Conservation (phyloP, 2,329 filamentous ascomycete genomes). For the Fusarium dimerum region DNA sequence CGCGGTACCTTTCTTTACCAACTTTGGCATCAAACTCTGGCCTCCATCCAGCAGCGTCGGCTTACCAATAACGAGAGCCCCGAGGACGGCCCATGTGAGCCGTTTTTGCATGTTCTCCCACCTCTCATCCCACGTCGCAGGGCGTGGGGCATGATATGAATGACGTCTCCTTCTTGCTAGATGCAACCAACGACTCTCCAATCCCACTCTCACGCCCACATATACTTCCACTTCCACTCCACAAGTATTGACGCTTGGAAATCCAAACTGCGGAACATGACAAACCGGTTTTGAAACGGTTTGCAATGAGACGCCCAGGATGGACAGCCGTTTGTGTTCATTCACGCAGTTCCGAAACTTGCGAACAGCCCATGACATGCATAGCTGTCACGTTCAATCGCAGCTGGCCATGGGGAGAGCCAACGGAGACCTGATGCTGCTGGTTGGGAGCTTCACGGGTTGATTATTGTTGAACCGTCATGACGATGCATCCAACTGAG, state of each 20-base stretch:
- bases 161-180: neutral
- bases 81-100: neutral
- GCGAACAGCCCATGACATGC: slow-evolving; percentile 6
- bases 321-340: slow-evolving; percentile 7
- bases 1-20: too few species aligned
- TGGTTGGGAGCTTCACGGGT: slow-evolving; percentile 10
- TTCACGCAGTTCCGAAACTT: slow-evolving; percentile 16
- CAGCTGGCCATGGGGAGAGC: slow-evolving; percentile 8
- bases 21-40: too few species aligned
- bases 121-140: neutral
- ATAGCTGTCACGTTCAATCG: slow-evolving; percentile 9
- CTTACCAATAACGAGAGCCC: neutral
- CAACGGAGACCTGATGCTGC: slow-evolving; percentile 23
- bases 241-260: slow-evolving; percentile 29
- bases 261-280: slow-evolving; percentile 26
- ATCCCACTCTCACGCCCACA: slow-evolving; percentile 2
- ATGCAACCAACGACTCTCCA: neutral
- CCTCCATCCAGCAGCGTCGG: too few species aligned
- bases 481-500: slow-evolving; percentile 28
- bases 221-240: slow-evolving; percentile 31
- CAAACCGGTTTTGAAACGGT: slow-evolving; percentile 31
- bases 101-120: neutral
- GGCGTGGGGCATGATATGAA: neutral
- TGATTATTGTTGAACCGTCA: slow-evolving; percentile 16
- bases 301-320: slow-evolving; percentile 23